These are phyloP conservation scores for Heterobasidion parviporum DNA, from an alignment of 1,284 basidiomycete genomes.

Conservation along the genomic window DNA sequence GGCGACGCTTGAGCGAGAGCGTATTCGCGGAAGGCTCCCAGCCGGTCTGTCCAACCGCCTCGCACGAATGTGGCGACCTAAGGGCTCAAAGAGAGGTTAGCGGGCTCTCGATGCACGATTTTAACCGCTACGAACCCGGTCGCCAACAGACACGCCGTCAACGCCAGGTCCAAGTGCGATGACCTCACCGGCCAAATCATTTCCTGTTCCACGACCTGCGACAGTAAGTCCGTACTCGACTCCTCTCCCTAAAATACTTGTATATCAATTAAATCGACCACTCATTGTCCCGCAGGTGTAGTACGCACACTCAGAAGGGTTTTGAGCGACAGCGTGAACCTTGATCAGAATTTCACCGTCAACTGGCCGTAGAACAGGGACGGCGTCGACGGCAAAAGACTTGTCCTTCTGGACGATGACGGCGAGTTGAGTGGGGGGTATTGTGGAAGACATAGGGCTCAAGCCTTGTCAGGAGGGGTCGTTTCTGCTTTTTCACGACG, in stretches of 20 bases:
- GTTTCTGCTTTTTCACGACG: too few relatives aligned
- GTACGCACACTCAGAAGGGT: conserved; percentile 20
- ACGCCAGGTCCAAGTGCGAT: neutral
- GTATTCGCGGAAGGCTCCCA: conserved; percentile 1
- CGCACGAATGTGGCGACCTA: too few relatives aligned
- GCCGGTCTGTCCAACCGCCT: too few relatives aligned
- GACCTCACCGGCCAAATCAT: neutral
- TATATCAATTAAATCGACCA: neutral
- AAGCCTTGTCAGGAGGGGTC: too few relatives aligned
- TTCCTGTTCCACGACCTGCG: neutral
- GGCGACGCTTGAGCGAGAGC: neutral
- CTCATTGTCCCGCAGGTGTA: neutral
- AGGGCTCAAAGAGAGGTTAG: too few relatives aligned
- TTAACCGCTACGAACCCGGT: neutral
- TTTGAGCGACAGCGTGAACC: conserved; percentile 21
- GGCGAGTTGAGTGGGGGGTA: neutral
- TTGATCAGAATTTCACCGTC: conserved; percentile 22
- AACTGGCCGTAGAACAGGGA: conserved; percentile 14
- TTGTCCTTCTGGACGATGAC: neutral
- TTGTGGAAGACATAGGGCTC: neutral
- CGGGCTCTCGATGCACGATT: too few relatives aligned
- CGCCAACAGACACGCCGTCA: too few relatives aligned
- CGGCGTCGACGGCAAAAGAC: neutral
- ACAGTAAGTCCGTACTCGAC: neutral
- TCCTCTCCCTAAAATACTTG: neutral